Evolutionary conservation across 2,329 filamentous ascomycete species (phyloP), one percentile per base, ranked within the genome.

Genomic region (Sarocladium brachiariae): DNA sequence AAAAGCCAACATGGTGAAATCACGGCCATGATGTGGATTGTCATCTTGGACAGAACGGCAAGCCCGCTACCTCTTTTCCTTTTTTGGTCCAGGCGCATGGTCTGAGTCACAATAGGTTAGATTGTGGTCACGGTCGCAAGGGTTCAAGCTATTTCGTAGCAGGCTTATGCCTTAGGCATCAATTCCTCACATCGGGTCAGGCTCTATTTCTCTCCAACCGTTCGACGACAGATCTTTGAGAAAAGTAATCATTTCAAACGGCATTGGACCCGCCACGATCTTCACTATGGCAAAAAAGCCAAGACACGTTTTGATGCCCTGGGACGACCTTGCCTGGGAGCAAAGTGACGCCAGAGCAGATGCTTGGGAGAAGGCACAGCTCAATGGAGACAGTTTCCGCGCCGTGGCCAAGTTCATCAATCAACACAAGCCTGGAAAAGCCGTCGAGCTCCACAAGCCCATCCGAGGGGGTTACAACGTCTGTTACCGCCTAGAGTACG

Each of bases 391-490:
- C 4, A 48, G 54, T 13, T 59, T 58, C 51, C 55, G 50, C 21
- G 52, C 49, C 2, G 51, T 64, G 13, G 57, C 7, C 8, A 51
- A 38, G 4, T 53, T 64, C 24, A 63, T 65, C 23, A 14, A 37
- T 10, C 58, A 62, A 45, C 53, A 65, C 43, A 59, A 51, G 43
- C 49, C 56, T 27, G 60, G 59, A 1, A 34, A 63, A 5, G 49
- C 53, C 7, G 50, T 52, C 13, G 30, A 53, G 49, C 54, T 66
- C 50, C 59, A 66, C 38, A 23, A 2, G 2, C 51, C 52, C 30
- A 56, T 61, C 19, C 60, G 51, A 50, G 63, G 64, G 2, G 62
- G 59, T 2, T 65, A 63, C 34, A 65, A 65, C 39, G 35, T 61
- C 11, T 41, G 61, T 37, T 66, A 60, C 47, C 62, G 61, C 11